Evolutionary conservation across 1,284 basidiomycete genomes (phyloP), one percentile per base, ranked within the genome.

Genomic region (Coniophora puteana): DNA sequence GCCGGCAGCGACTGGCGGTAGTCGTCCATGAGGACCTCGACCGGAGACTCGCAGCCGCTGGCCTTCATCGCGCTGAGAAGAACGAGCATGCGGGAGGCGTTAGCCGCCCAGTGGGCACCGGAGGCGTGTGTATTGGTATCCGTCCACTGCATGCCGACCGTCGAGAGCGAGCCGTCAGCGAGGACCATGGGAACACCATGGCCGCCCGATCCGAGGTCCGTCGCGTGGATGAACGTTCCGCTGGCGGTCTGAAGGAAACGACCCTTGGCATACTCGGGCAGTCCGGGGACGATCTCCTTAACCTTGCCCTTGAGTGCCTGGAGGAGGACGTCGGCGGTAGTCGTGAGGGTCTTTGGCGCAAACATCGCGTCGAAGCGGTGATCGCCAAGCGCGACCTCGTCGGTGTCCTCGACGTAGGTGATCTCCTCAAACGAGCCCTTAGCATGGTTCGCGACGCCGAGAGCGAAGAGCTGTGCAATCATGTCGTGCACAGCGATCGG

Each of bases 231-330:
- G 31, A 8, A 22, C 5, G 4, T 5, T 14, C 38, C 38, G 11
- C 8, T 16, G 4, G 4, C 4, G 12, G 24, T 4, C 27, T 31
- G 22, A 4, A 39, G n/a, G 31, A 39, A 29, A 24, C 38, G 28
- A n/a, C 38, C 38, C 38, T 39, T 39, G 38, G 27, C 38, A 31
- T 39, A 39, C 17, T 39, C 38, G 8, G 38, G 38, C 31, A 29
- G 38, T 5, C 38, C 38, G 13, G 27, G 11, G 4, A 39, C 38
- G 8, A 39, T 17, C 22, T 35, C 38, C 28, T 32, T 31, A 24
- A 39, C 38, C 21, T 31, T 4, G 6, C 38, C 38, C 17, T 11
- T 8, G 5, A 39, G 27, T 14, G 38, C 28, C 29, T 12, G 12
- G 18, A 33, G 26, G 14, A 22, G 26, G 5, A 4, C 21, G 27